phyloP scores from a whole-genome alignment of 2,329 filamentous ascomycete genomes.

The Drechslerella dactyloides region DNA sequence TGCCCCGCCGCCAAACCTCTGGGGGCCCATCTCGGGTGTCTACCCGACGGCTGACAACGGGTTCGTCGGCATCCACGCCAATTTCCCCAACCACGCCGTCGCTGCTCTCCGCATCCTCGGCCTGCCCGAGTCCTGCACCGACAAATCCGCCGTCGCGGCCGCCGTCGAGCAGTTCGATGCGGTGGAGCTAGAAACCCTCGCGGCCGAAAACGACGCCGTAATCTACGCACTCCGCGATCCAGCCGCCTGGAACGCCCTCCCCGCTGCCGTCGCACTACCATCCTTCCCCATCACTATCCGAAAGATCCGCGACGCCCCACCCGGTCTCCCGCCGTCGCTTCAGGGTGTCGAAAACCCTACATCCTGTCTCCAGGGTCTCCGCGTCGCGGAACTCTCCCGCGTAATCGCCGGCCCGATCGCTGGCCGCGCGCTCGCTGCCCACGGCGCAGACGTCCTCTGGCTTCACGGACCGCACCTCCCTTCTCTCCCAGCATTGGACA shows the following conservation, averaged over 20 bases:
- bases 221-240: conserved; percentile 63
- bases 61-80: conserved; percentile 65
- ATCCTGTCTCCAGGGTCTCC: conserved; percentile 59
- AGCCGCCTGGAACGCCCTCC: conserved; percentile 63
- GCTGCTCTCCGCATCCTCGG: conserved; percentile 61
- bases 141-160: conserved; percentile 59
- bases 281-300: conserved; percentile 62
- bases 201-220: conserved; percentile 59
- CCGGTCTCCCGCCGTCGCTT: conserved; percentile 52
- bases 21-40: conserved; percentile 63
- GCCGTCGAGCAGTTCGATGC: conserved; percentile 59
- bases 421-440: conserved; percentile 58
- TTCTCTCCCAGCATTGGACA: conserved; percentile 57
- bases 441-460: conserved; percentile 60
- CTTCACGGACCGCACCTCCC: conserved; percentile 58
- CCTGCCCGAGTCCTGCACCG: conserved; percentile 56
- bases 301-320: conserved; percentile 55
- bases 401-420: conserved; percentile 59
- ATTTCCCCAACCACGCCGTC: conserved; percentile 63
- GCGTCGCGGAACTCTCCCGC: conserved; percentile 58
- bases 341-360: conserved; percentile 10
- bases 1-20: conserved; percentile 53
- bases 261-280: conserved; percentile 61
- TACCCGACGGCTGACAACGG: conserved; percentile 63
- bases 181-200: conserved; percentile 62